A percentile compares a stretch with the other conserved stretches of the same genome.
These are phyloP conservation scores for Nigrograna mackinnonii DNA, from an alignment of 2,329 filamentous ascomycete species.

Conservation along the genomic window DNA sequence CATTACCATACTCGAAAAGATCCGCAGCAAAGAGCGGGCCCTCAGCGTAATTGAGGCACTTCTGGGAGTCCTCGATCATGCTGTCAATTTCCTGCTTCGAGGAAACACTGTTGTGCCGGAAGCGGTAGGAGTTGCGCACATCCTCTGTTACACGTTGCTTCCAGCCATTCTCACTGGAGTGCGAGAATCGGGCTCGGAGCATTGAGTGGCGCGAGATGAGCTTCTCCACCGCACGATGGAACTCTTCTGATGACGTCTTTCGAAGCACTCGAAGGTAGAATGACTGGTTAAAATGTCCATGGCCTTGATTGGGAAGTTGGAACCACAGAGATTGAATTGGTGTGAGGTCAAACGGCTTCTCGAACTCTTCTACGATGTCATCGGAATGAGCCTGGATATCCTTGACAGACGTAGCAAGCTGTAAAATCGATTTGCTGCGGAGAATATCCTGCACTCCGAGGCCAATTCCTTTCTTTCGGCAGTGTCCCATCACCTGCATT, in stretches of 20 bases:
- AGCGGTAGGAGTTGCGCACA: constrained; percentile 28
- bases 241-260: constrained; percentile 24
- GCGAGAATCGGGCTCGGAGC: constrained; percentile 33
- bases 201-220: constrained; percentile 35
- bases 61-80: constrained; percentile 34
- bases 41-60: constrained; percentile 25
- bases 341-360: constrained; percentile 32
- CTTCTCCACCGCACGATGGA: constrained; percentile 23
- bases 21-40: constrained; percentile 38
- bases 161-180: constrained; percentile 26
- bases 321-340: constrained; percentile 38
- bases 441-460: constrained; percentile 54
- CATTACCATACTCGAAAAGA: constrained; percentile 34
- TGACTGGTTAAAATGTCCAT: constrained; percentile 39
- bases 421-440: constrained; percentile 49
- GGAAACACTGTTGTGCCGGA: constrained; percentile 23
- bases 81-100: constrained; percentile 27
- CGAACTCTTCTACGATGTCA: constrained; percentile 26
- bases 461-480: constrained; percentile 49
- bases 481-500: constrained; percentile 53
- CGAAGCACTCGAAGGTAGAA: constrained; percentile 34
- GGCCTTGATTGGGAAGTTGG: constrained; percentile 30
- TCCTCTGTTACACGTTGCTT: constrained; percentile 37
- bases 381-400: constrained; percentile 18
- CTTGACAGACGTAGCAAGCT: constrained; percentile 28